Conservation (phyloP, 768 basidiomycete genomes). For the Xerocomus spinulosus region DNA sequence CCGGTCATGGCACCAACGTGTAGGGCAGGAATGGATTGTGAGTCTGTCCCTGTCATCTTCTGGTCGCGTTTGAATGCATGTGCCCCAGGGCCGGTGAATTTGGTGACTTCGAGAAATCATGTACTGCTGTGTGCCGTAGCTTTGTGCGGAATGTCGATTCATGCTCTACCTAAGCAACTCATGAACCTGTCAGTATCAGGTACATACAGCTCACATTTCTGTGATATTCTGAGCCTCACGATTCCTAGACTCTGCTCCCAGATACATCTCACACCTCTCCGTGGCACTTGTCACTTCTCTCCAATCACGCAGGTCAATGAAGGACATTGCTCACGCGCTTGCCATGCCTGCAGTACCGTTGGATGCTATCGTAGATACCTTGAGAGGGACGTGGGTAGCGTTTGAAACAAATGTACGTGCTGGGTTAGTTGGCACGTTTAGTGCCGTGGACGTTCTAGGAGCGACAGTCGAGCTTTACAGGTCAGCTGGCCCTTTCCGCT, state of each 20-base stretch:
- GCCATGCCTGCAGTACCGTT: constrained; percentile 39
- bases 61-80: neutral
- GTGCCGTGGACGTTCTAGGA: constrained; percentile 46
- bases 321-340: constrained; percentile 58
- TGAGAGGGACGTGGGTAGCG: constrained; percentile 44
- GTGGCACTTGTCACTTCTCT: constrained; percentile 38
- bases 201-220: constrained; percentile 3
- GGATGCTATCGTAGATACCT: constrained; percentile 40
- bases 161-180: constrained; percentile 40
- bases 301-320: constrained; percentile 46
- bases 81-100: constrained; percentile 52
- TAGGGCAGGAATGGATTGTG: constrained; percentile 48
- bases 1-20: constrained; percentile 42
- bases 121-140: constrained; percentile 52
- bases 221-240: constrained; percentile 12
- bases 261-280: constrained; percentile 17
- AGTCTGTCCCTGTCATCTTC: constrained; percentile 16
- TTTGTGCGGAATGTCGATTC: constrained; percentile 39
- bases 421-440: constrained; percentile 38
- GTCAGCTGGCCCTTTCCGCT: constrained; percentile 13
- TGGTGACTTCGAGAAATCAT: constrained; percentile 55
- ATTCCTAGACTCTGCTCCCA: constrained; percentile 30
- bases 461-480: constrained; percentile 38
- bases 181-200: constrained; percentile 11
- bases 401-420: constrained; percentile 42